A percentile compares a stretch with the other conserved stretches of the same genome.
Evolutionary conservation across 345 rosid species (phyloP).

Genomic region (Eucalyptus paniculata): DNA sequence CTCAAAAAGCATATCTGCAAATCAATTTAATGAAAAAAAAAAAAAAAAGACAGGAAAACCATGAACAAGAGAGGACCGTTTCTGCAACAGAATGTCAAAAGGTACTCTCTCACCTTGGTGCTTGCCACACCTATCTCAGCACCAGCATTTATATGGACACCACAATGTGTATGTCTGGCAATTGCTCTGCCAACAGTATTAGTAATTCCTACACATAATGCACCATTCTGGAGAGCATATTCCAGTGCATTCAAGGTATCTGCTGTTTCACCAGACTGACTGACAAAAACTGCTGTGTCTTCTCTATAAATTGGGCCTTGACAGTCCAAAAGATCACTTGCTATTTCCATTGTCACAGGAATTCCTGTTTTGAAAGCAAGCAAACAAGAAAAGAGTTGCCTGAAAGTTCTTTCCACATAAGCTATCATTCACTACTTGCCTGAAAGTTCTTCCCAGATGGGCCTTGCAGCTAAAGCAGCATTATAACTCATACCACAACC

Average conservation of each 20-base stretch:
- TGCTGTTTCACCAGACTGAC: slow-evolving; percentile 99
- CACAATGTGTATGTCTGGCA: slow-evolving; percentile 87
- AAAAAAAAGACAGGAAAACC: not conserved
- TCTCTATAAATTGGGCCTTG: slow-evolving; percentile 95
- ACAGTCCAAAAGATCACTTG: slow-evolving; percentile 88
- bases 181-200: slow-evolving; percentile 94
- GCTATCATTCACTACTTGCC: slow-evolving; percentile 25
- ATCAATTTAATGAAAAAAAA: not conserved
- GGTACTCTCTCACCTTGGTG: slow-evolving; percentile 52
- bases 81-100: not conserved
- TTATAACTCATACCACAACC: slow-evolving; percentile 98
- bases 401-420: too few relatives aligned
- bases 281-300: slow-evolving; percentile 93
- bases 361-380: slow-evolving; percentile 32
- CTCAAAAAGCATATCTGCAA: not conserved
- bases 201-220: slow-evolving; percentile 90
- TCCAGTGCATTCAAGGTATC: slow-evolving; percentile 83
- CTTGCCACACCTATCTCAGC: slow-evolving; percentile 98
- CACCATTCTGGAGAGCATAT: slow-evolving; percentile 71
- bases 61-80: not conserved
- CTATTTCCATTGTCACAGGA: slow-evolving; percentile 97
- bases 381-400: not conserved
- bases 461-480: slow-evolving; percentile 92
- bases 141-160: slow-evolving; percentile 92
- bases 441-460: slow-evolving; percentile 88